phyloP scores from a whole-genome alignment of 805 yeast genomes.

The Pichia rugopelliculosa region DNA sequence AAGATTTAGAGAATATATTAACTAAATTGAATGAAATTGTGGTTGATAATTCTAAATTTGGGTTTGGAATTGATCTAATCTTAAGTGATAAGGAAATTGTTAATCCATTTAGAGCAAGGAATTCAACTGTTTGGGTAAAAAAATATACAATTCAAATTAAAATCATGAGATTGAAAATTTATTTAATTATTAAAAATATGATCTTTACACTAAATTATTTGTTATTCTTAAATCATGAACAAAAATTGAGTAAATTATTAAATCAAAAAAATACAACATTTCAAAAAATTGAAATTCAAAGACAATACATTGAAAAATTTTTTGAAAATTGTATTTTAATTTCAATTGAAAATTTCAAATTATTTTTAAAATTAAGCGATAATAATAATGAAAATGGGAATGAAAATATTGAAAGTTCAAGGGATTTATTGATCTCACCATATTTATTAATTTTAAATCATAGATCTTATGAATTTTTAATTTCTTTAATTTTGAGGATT shows the following conservation, averaged over 20 bases:
- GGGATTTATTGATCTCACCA: slow-evolving; percentile 43
- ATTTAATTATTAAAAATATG: slow-evolving; percentile 37
- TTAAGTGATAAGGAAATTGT: slow-evolving; percentile 14
- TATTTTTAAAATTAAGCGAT: slow-evolving; percentile 29
- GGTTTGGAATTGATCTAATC: slow-evolving; percentile 20
- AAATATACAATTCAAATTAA: slow-evolving; percentile 20
- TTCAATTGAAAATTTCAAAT: slow-evolving; percentile 32
- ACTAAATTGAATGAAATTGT: slow-evolving; percentile 25
- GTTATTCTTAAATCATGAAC: slow-evolving; percentile 32
- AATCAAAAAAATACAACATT: slow-evolving; percentile 24
- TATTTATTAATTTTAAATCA: slow-evolving; percentile 46
- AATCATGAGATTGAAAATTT: slow-evolving; percentile 27
- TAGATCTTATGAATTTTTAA: slow-evolving; percentile 49
- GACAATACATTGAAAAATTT: slow-evolving; percentile 26
- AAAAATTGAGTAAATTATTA: slow-evolving; percentile 27
- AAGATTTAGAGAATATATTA: slow-evolving; percentile 25
- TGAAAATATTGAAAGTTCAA: neutral
- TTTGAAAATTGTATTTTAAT: slow-evolving; percentile 30
- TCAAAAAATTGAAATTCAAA: slow-evolving; percentile 27
- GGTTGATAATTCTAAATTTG: slow-evolving; percentile 24
- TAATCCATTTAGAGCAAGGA: slow-evolving; percentile 13
- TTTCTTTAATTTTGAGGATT: slow-evolving; percentile 45
- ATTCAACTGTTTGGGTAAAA: slow-evolving; percentile 14
- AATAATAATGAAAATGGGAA: slow-evolving; percentile 5
- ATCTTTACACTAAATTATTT: slow-evolving; percentile 45